Evolutionary conservation across 345 rosid species (phyloP).

Genomic region (Aquilaria yunnanensis): DNA sequence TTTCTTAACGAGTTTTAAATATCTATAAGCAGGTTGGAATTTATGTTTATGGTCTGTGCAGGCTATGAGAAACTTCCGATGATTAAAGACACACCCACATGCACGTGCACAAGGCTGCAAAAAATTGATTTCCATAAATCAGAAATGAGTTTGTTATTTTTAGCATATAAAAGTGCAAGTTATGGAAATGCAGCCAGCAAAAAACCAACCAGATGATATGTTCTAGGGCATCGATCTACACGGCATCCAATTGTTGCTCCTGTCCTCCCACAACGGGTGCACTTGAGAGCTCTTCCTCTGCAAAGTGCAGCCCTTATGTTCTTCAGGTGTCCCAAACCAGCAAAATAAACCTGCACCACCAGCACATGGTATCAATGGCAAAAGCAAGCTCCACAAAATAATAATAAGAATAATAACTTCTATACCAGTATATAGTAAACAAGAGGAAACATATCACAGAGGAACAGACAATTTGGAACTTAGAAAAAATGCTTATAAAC

Average conservation of each 20-base stretch:
- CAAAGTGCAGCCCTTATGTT: slow-evolving; percentile 93
- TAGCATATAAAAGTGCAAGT: slow-evolving; percentile 5
- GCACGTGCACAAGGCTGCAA: slow-evolving; percentile 98
- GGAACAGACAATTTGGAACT: too few relatives aligned
- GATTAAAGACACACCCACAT: slow-evolving; percentile 91
- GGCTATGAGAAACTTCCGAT: slow-evolving; percentile 96
- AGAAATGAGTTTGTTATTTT: slow-evolving; percentile 15
- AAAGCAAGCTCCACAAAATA: neutral
- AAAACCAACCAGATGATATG: slow-evolving; percentile 88
- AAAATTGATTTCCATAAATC: slow-evolving; percentile 18
- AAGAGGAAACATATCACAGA: neutral
- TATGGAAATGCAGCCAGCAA: slow-evolving; percentile 5
- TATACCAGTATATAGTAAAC: neutral
- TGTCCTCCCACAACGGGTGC: slow-evolving; percentile 94
- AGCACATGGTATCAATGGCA: neutral
- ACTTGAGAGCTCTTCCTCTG: slow-evolving; percentile 91
- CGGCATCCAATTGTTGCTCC: slow-evolving; percentile 99
- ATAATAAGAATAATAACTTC: neutral
- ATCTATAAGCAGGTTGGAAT: slow-evolving; percentile 76
- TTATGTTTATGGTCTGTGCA: slow-evolving; percentile 87
- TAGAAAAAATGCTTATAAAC: neutral
- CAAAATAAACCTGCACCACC: slow-evolving; percentile 83
- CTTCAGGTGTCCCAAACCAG: slow-evolving; percentile 94
- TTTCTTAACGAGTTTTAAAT: slow-evolving; percentile 54
- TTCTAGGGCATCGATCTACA: slow-evolving; percentile 95